Base-by-base conservation (phyloP, 208 protist genomes). In the Acanthamoeba castellanii region DNA sequence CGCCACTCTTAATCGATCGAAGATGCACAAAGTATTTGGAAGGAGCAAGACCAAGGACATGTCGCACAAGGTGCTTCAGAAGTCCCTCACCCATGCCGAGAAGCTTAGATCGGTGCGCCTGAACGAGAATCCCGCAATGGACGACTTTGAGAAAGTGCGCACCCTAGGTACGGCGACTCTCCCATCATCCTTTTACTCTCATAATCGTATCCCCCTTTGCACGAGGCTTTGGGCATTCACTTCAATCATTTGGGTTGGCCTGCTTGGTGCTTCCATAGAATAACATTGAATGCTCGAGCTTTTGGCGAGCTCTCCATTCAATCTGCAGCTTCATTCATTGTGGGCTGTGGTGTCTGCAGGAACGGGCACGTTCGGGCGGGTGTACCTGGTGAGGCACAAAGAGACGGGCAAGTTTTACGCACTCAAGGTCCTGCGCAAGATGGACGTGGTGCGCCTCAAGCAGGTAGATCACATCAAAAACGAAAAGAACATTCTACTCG, bases 391-490 rank as follows among this genome's bases (percentile, higher is more conserved):
- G 20, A 95, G 95, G 68, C 96, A 98, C 94, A 95, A 82, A 76
- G 37, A 66, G 25, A 95, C 94, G 25, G 55, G 92, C n/a, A 81
- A 91, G 4, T 97, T 95, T 42, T 98, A 96, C 92, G 97, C 97
- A 0, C 96, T 98, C 66, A 98, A 98, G 81, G 85, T 97, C 34
- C 92, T 98, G 22, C 96, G 96, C 34, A 98, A 98, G 93, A 57
- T 59, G 9, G 94, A 97, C 59, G 90, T 98, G 6, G 95, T 98
- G 50, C 89, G 96, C 61, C 45, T 98, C 27, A 98, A 98, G 94
- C 97, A 98, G 95, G 97, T 98, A 16, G 97, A 98, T 74, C 98
- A 98, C 92, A 98, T 99, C 68, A 94, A 99, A 70, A 97, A 97
- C 25, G 99, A 99, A 95, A 98, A 98, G 89, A 88, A 93, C 27